These are phyloP conservation scores for Aspergillus tubingensis DNA, from an alignment of 2,329 filamentous ascomycete genomes.

Conservation along the genomic window DNA sequence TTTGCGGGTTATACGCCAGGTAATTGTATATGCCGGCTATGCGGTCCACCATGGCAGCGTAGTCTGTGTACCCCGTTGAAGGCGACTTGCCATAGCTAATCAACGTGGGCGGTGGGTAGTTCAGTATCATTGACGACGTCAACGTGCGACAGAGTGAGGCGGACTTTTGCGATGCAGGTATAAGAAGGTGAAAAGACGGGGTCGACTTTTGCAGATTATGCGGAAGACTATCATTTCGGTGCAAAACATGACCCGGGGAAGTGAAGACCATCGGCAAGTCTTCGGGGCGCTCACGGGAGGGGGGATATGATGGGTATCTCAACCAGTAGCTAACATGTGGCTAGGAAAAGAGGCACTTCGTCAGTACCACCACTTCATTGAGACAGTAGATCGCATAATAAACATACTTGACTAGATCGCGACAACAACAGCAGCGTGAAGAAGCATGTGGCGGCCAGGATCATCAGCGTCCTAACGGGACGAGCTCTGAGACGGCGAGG, in stretches of 20 bases:
- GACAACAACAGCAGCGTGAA: constrained; percentile 27
- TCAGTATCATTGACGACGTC: constrained; percentile 59
- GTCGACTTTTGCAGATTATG: constrained; percentile 36
- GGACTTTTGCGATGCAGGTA: constrained; percentile 52
- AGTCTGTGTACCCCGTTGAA: constrained; percentile 32
- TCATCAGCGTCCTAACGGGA: constrained; percentile 26
- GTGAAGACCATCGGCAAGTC: constrained; percentile 31
- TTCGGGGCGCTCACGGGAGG: constrained; percentile 34
- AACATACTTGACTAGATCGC: constrained; percentile 20
- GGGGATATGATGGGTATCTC: constrained; percentile 37
- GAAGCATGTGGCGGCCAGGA: constrained; percentile 24
- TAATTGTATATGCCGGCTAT: constrained; percentile 51
- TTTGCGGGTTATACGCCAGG: constrained; percentile 49
- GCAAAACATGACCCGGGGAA: constrained; percentile 19
- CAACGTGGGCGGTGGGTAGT: constrained; percentile 60
- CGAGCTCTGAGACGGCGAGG: constrained; percentile 31
- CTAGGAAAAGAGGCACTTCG: constrained; percentile 14
- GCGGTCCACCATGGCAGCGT: constrained; percentile 48
- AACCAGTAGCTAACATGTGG: constrained; percentile 33
- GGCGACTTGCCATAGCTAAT: constrained; percentile 47
- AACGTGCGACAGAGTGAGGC: constrained; percentile 59
- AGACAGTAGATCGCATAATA: neutral
- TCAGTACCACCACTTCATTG: neutral
- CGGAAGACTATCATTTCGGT: constrained; percentile 33
- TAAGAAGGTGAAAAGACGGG: constrained; percentile 57